Percentiles rank a stretch among this genome's conserved stretches.
Conservation (phyloP, 2,329 filamentous ascomycete species). For the Cladophialophora carrionii region DNA sequence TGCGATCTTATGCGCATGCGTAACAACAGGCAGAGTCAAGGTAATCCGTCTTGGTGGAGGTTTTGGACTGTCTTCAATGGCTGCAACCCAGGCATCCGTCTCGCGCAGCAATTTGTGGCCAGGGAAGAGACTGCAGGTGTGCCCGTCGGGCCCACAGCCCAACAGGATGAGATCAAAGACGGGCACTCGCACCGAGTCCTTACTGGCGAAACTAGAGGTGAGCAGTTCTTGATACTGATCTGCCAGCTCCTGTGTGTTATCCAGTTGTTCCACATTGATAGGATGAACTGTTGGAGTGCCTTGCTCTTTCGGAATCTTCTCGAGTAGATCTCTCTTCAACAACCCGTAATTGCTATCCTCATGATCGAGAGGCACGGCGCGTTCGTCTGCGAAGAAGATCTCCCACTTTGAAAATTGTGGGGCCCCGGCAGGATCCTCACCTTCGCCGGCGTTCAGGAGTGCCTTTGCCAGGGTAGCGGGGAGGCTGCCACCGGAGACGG, state of each 20-base stretch:
- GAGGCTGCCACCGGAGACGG: slow-evolving; percentile 89
- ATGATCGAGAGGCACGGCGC: slow-evolving; percentile 88
- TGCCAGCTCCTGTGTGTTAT: slow-evolving; percentile 87
- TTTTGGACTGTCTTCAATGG: slow-evolving; percentile 92
- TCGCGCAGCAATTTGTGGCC: slow-evolving; percentile 85
- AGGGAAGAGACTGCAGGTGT: slow-evolving; percentile 96
- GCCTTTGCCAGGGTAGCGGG: slow-evolving; percentile 85
- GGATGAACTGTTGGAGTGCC: slow-evolving; percentile 74
- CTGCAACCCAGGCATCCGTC: slow-evolving; percentile 85
- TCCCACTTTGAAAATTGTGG: slow-evolving; percentile 84
- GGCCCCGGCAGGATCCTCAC: slow-evolving; percentile 25
- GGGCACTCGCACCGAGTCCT: slow-evolving; percentile 91
- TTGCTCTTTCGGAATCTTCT: slow-evolving; percentile 75
- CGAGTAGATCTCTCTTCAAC: slow-evolving; percentile 81
- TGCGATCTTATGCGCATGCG: slow-evolving; percentile 80
- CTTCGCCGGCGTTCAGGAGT: slow-evolving; percentile 59
- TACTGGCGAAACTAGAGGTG: slow-evolving; percentile 81
- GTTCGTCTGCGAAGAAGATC: slow-evolving; percentile 98
- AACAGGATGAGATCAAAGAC: slow-evolving; percentile 94
- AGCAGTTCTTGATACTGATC: slow-evolving; percentile 91
- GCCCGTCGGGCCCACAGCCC: slow-evolving; percentile 92
- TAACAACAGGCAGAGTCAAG: slow-evolving; percentile 86
- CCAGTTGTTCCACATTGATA: slow-evolving; percentile 68
- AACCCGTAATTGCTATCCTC: slow-evolving; percentile 92
- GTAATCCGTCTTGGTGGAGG: slow-evolving; percentile 90